Evolutionary conservation across 2,329 filamentous ascomycete genomes (phyloP).

Genomic region (Volutella citrinella): DNA sequence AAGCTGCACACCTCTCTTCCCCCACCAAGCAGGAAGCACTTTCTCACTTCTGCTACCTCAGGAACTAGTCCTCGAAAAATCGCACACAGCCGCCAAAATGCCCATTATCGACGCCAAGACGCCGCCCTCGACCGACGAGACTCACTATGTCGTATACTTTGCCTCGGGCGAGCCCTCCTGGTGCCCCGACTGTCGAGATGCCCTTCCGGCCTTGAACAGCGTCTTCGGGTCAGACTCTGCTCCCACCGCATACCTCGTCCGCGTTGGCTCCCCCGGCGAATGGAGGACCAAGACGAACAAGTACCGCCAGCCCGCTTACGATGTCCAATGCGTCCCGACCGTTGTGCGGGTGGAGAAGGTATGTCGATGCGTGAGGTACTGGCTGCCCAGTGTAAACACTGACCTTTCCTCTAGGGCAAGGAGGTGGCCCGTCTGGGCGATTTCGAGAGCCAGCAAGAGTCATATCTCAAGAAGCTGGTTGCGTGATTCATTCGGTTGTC

Average conservation of each 20-base stretch:
- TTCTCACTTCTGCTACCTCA: no score
- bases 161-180: conserved; percentile 28
- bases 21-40: no score
- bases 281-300: conserved; percentile 25
- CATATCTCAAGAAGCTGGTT: conserved; percentile 20
- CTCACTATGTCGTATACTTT: conserved; percentile 30
- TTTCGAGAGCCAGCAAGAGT: conserved; percentile 25
- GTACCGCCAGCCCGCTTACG: conserved; percentile 23
- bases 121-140: conserved; percentile 21
- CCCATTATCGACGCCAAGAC: conserved; percentile 23
- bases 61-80: no score
- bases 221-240: conserved; percentile 23
- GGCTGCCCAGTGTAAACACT: background rate
- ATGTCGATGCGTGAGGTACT: background rate
- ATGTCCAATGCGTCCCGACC: conserved; percentile 25
- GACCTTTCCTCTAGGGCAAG: conserved; percentile 13
- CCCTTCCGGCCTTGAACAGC: conserved; percentile 19
- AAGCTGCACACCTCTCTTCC: no score
- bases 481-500: conserved; percentile 4
- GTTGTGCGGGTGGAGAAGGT: conserved; percentile 26
- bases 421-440: conserved; percentile 25
- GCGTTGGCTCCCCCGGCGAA: conserved; percentile 20
- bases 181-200: conserved; percentile 27
- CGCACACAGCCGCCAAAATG: conserved; percentile 19
- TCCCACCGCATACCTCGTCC: conserved; percentile 24